phyloP scores from a whole-genome alignment of 129 eudicot genomes.

The Saussurea involucrata region DNA sequence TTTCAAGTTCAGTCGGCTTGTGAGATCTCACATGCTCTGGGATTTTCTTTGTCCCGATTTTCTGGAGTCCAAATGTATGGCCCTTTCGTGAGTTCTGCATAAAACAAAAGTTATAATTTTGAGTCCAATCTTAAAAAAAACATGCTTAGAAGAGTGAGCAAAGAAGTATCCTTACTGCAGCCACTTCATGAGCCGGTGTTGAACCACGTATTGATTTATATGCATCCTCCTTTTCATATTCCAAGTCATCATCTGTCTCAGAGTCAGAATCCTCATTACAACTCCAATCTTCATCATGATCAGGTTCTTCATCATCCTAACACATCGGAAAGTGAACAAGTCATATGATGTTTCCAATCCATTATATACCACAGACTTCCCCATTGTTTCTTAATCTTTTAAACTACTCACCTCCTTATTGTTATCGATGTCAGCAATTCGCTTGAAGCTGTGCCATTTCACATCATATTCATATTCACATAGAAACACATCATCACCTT shows the following conservation, averaged over 20 bases:
- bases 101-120: constrained; percentile 1
- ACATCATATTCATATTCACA: constrained; percentile 92
- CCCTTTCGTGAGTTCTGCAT: constrained; percentile 83
- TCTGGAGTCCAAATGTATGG: constrained; percentile 77
- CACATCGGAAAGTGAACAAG: constrained; percentile 21
- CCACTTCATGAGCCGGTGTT: constrained; percentile 51
- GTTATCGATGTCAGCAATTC: constrained; percentile 68
- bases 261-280: constrained; percentile 48
- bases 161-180: constrained; percentile 68
- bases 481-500: constrained; percentile 92
- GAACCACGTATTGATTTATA: constrained; percentile 37
- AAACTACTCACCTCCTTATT: constrained; percentile 51
- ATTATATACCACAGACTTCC: background rate
- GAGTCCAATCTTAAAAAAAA: background rate
- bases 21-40: constrained; percentile 85
- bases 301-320: constrained; percentile 69
- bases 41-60: constrained; percentile 78
- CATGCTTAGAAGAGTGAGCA: background rate
- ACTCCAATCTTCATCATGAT: constrained; percentile 72
- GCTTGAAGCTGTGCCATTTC: constrained; percentile 83
- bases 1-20: constrained; percentile 90
- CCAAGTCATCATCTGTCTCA: constrained; percentile 61
- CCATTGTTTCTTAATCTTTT: background rate
- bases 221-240: constrained; percentile 54
- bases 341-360: background rate